A percentile compares a stretch with the other conserved stretches of the same genome.
phyloP scores from a whole-genome alignment of 352 stramenopile genomes.

The Pythium vanterpoolii region DNA sequence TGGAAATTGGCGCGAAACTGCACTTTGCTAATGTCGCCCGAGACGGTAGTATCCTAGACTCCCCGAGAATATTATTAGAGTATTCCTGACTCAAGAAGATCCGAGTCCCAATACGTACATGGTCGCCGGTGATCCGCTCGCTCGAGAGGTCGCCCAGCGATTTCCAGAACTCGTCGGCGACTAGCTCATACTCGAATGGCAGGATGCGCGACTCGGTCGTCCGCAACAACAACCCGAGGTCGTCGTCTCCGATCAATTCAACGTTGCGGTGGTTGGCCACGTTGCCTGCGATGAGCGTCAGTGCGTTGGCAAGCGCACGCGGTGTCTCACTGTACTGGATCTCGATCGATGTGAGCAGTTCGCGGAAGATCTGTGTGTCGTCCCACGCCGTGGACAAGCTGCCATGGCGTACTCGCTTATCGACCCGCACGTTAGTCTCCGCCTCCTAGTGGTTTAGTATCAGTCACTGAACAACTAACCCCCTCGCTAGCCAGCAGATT shows the following conservation, averaged over 20 bases:
- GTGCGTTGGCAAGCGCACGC: background rate
- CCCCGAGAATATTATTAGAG: no score
- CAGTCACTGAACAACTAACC: background rate
- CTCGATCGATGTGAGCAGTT: background rate
- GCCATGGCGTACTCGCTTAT: background rate
- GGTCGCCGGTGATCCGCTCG: no score
- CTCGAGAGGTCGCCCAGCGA: no score
- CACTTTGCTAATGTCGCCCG: no score
- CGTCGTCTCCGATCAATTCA: background rate
- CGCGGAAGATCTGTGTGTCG: background rate
- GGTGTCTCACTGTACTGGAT: background rate
- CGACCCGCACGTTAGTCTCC: background rate
- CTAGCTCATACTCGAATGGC: conserved; percentile 12
- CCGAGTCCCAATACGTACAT: no score
- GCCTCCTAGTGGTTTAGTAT: background rate
- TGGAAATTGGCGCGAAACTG: no score
- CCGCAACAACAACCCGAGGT: conserved; percentile 7
- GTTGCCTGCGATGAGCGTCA: background rate
- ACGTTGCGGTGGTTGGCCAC: background rate
- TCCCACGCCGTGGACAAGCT: background rate
- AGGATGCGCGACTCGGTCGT: conserved; percentile 4
- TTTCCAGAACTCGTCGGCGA: conserved; percentile 1
- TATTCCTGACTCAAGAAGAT: no score
- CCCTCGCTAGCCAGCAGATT: no score
- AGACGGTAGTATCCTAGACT: no score